These are phyloP conservation scores for Oryza australiensis DNA, from an alignment of 176 grass and related monocot species.

Conservation along the genomic window DNA sequence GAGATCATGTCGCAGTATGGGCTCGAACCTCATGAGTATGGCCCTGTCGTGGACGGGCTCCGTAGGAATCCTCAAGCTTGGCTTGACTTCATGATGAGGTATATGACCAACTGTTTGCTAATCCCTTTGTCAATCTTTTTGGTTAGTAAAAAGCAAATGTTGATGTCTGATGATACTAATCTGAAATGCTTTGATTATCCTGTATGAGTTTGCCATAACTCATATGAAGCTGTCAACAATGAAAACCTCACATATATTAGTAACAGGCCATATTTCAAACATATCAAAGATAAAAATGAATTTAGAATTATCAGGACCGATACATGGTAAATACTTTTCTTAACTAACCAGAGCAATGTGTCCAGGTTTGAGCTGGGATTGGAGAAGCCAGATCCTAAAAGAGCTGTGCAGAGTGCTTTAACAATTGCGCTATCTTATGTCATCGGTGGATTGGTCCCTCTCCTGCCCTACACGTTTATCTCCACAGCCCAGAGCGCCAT, in stretches of 20 bases:
- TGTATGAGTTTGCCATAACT: neutral
- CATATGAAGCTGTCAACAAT: neutral
- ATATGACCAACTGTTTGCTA: constrained; percentile 24
- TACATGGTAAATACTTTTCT: neutral
- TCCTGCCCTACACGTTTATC: constrained; percentile 80
- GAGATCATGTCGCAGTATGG: constrained; percentile 80
- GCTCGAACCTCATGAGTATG: constrained; percentile 67
- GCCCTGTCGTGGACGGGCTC: constrained; percentile 65
- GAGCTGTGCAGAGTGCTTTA: constrained; percentile 72
- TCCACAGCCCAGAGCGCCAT: constrained; percentile 61
- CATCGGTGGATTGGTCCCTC: constrained; percentile 77
- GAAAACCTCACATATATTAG: constrained; percentile 5
- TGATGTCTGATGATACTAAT: neutral
- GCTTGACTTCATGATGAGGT: constrained; percentile 99
- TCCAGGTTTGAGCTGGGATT: constrained; percentile 88
- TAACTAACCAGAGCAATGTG: constrained; percentile 17
- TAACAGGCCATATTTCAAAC: neutral
- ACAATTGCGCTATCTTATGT: constrained; percentile 75
- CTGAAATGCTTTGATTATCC: neutral
- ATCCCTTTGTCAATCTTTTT: neutral
- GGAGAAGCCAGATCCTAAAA: constrained; percentile 84
- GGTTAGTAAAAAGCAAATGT: neutral
- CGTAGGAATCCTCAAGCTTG: constrained; percentile 77
- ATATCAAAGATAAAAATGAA: neutral
- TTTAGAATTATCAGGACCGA: neutral